These are phyloP conservation scores for Pisolithus microcarpus DNA, from an alignment of 768 basidiomycete genomes.

Conservation along the genomic window DNA sequence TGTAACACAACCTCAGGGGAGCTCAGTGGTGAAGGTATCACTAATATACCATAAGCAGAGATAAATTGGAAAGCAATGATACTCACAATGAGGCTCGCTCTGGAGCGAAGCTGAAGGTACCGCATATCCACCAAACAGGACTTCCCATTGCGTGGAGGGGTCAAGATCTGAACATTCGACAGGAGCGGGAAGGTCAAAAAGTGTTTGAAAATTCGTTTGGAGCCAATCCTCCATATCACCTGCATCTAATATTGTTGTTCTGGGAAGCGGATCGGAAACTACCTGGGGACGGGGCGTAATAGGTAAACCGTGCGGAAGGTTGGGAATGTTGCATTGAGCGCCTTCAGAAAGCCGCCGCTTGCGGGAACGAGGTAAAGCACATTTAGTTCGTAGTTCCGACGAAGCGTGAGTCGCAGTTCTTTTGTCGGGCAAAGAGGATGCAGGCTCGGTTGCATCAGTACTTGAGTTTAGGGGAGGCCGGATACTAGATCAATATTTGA, in stretches of 20 bases:
- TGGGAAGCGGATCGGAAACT: background rate
- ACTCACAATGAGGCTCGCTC: no score
- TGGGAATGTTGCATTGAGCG: background rate
- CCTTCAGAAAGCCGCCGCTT: background rate
- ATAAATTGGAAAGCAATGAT: no score
- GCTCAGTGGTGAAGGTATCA: no score
- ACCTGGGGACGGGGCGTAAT: background rate
- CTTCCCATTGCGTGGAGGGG: constrained; percentile 21
- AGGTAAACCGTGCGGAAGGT: background rate
- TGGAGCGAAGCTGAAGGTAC: no score
- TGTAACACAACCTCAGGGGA: no score
- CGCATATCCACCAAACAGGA: constrained; percentile 25
- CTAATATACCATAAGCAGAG: no score
- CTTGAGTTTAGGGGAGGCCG: no score
- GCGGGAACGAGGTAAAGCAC: background rate
- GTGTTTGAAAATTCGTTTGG: constrained; percentile 14
- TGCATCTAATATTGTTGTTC: constrained; percentile 10
- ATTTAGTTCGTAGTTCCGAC: no score
- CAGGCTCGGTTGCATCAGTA: no score
- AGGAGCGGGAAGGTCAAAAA: constrained; percentile 23
- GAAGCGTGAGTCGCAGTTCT: no score
- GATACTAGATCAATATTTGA: no score
- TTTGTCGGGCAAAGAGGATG: no score
- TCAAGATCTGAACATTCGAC: constrained; percentile 20
- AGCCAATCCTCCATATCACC: constrained; percentile 32